phyloP scores from a whole-genome alignment of 495 filamentous ascomycete genomes.

The Echria macrotheca region DNA sequence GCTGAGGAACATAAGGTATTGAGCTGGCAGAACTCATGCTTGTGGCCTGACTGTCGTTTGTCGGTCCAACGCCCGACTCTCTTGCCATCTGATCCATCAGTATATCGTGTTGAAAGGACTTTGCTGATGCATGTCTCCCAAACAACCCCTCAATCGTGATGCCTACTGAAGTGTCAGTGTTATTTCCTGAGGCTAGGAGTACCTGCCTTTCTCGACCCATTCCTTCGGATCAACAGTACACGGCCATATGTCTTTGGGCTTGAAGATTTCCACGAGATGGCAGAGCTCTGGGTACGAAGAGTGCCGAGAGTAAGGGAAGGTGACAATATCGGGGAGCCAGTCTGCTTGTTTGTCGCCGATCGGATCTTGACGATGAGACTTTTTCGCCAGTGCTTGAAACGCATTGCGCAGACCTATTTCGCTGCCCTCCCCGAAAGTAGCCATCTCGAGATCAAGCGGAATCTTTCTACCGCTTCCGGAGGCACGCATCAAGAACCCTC shows the following conservation, averaged over 20 bases:
- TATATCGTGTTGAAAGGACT: constrained; percentile 59
- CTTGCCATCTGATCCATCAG: constrained; percentile 48
- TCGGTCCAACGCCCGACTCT: too few relatives aligned
- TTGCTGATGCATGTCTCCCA: constrained; percentile 59
- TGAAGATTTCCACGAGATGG: constrained; percentile 60
- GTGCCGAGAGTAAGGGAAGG: constrained; percentile 86
- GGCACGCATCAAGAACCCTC: constrained; percentile 21
- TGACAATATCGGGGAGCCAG: constrained; percentile 39
- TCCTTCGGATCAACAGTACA: constrained; percentile 65
- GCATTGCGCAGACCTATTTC: constrained; percentile 21
- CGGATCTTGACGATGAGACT: constrained; percentile 13
- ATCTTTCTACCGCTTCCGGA: constrained; percentile 26
- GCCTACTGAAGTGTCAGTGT: constrained; percentile 24
- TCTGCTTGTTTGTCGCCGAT: not conserved
- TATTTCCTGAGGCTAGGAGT: not conserved
- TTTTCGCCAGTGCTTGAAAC: constrained; percentile 27
- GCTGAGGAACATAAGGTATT: not conserved
- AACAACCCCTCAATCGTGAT: constrained; percentile 64
- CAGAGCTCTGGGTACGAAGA: constrained; percentile 81
- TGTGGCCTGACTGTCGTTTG: constrained; percentile 22
- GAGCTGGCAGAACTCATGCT: constrained; percentile 8
- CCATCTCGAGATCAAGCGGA: constrained; percentile 27
- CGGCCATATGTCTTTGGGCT: constrained; percentile 72
- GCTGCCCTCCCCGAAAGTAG: constrained; percentile 18
- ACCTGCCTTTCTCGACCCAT: constrained; percentile 50